Percentiles rank a stretch among this genome's conserved stretches.
Conservation (phyloP, 768 basidiomycete species). For the Rhodotorula sphaerocarpa region DNA sequence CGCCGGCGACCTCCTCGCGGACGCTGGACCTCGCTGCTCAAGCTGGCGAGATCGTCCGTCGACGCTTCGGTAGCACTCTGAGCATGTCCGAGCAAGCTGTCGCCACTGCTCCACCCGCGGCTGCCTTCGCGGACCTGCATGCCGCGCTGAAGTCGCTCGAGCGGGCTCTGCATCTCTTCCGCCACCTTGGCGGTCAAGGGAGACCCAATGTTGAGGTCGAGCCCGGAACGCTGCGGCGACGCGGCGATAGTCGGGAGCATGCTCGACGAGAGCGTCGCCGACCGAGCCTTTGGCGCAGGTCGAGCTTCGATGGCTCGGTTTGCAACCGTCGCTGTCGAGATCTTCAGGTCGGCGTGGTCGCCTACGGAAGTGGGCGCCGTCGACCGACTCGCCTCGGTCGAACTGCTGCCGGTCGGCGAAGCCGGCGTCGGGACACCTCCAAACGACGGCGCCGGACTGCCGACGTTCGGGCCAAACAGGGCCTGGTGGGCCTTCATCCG, state of each 20-base stretch:
- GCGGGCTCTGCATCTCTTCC: constrained; percentile 29
- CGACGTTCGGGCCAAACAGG: constrained; percentile 3
- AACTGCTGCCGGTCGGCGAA: neutral
- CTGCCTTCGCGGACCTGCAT: constrained; percentile 3
- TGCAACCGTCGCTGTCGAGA: constrained; percentile 3
- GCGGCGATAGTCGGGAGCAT: constrained; percentile 29
- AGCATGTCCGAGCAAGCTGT: constrained; percentile 18
- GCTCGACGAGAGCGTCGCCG: constrained; percentile 30
- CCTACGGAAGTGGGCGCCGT: neutral
- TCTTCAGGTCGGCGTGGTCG: neutral
- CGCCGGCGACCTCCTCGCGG: constrained; percentile 45
- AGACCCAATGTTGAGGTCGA: constrained; percentile 18
- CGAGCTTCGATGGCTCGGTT: constrained; percentile 16
- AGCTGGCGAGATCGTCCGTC: neutral
- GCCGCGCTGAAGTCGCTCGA: constrained; percentile 24
- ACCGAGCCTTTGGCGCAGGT: constrained; percentile 23
- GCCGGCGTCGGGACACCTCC: constrained; percentile 5
- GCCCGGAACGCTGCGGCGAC: neutral
- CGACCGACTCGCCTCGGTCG: neutral
- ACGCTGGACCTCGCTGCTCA: constrained; percentile 41
- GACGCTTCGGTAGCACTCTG: constrained; percentile 44
- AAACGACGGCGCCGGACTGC: constrained; percentile 7
- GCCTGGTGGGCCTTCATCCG: constrained; percentile 26
- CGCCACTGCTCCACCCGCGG: constrained; percentile 19
- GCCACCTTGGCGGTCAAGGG: constrained; percentile 22